Percentiles rank a stretch among this genome's conserved stretches.
phyloP scores from a whole-genome alignment of 1,284 basidiomycete genomes.

The Cryptococcus floricola region DNA sequence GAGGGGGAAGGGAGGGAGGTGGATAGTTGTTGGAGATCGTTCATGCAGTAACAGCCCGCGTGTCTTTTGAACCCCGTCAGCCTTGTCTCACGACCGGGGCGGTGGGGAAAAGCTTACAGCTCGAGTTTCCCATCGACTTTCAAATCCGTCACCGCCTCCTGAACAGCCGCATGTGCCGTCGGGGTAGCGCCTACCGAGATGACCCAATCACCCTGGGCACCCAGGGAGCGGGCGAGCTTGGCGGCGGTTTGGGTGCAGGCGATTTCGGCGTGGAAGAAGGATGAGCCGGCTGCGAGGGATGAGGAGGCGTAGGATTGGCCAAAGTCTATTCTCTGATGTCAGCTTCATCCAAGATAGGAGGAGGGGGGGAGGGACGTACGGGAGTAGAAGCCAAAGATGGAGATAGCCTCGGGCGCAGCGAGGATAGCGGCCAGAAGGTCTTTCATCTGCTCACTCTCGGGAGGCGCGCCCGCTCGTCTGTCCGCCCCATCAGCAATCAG shows the following conservation, averaged over 20 bases:
- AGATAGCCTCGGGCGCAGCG: slow-evolving; percentile 56
- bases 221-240: slow-evolving; percentile 53
- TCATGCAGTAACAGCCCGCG: slow-evolving; percentile 72
- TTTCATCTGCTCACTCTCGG: slow-evolving; percentile 57
- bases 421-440: slow-evolving; percentile 55
- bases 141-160: slow-evolving; percentile 3
- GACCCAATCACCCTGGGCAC: slow-evolving; percentile 53
- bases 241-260: slow-evolving; percentile 66
- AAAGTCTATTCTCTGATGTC: slow-evolving; percentile 25
- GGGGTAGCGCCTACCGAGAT: slow-evolving; percentile 82
- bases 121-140: slow-evolving; percentile 36
- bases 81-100: neutral
- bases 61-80: slow-evolving; percentile 48
- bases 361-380: slow-evolving; percentile 49
- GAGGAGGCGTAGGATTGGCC: slow-evolving; percentile 67
- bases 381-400: slow-evolving; percentile 76
- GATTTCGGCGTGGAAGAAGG: slow-evolving; percentile 68
- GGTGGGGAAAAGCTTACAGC: slow-evolving; percentile 20
- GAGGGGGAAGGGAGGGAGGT: slow-evolving; percentile 61
- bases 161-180: slow-evolving; percentile 55
- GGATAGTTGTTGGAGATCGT: slow-evolving; percentile 77
- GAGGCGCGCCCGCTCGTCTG: slow-evolving; percentile 75
- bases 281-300: slow-evolving; percentile 60
- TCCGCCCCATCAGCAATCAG: neutral
- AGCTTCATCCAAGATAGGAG: neutral